These are phyloP conservation scores for Aspergillus nanangensis DNA, from an alignment of 495 filamentous ascomycete species.

Conservation along the genomic window DNA sequence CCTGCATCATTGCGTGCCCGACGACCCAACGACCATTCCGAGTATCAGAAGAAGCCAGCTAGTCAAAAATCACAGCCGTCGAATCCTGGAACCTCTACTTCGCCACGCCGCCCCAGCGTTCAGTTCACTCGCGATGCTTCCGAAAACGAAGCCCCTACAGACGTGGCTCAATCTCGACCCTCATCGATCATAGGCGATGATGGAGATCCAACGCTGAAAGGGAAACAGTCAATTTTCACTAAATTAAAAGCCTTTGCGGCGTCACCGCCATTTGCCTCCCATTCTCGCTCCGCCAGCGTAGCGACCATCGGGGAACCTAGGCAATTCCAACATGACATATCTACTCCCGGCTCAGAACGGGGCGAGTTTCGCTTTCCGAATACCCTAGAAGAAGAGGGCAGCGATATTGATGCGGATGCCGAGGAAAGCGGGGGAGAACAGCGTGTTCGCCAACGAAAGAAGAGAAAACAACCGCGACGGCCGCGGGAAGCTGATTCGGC, in stretches of 20 bases:
- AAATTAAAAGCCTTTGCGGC: slow-evolving; percentile 58
- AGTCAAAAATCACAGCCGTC: slow-evolving; percentile 24
- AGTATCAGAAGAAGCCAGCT: slow-evolving; percentile 16
- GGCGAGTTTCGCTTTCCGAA: slow-evolving; percentile 51
- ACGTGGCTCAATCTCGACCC: slow-evolving; percentile 45
- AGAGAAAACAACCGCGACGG: slow-evolving; percentile 41
- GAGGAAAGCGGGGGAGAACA: slow-evolving; percentile 59
- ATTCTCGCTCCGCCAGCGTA: slow-evolving; percentile 41
- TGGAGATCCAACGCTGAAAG: slow-evolving; percentile 41
- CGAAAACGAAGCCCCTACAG: slow-evolving; percentile 33
- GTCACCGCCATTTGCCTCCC: slow-evolving; percentile 33
- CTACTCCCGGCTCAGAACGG: slow-evolving; percentile 41
- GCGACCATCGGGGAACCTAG: slow-evolving; percentile 31
- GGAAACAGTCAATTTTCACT: slow-evolving; percentile 61
- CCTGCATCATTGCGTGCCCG: slow-evolving; percentile 22
- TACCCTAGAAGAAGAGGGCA: slow-evolving; percentile 56
- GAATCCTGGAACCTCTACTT: slow-evolving; percentile 32
- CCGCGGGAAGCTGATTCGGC: slow-evolving; percentile 49
- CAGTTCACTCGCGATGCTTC: slow-evolving; percentile 57
- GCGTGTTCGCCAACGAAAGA: slow-evolving; percentile 29
- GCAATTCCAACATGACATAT: slow-evolving; percentile 20
- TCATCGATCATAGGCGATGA: slow-evolving; percentile 58
- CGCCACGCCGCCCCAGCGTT: slow-evolving; percentile 54
- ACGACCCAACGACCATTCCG: slow-evolving; percentile 23
- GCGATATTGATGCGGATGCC: slow-evolving; percentile 73